phyloP scores from a whole-genome alignment of 2,329 filamentous ascomycete genomes.

The Madurella mycetomatis region DNA sequence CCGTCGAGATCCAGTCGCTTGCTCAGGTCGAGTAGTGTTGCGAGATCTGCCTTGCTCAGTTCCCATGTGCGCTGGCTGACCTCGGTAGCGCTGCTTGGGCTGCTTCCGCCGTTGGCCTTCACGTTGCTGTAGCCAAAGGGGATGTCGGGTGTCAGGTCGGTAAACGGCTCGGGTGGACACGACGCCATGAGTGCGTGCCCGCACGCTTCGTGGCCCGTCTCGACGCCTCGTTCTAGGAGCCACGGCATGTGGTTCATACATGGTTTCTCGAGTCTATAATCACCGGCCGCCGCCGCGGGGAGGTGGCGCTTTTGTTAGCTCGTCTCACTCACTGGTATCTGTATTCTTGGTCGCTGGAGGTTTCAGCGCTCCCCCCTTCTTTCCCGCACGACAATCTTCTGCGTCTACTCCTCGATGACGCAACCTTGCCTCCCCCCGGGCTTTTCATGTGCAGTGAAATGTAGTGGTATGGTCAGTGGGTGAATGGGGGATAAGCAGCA shows the following conservation, averaged over 20 bases:
- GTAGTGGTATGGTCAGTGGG: not conserved
- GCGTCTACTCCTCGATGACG: not conserved
- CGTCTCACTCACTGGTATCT: slow-evolving; percentile 7
- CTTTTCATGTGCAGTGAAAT: not conserved
- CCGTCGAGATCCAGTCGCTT: slow-evolving; percentile 77
- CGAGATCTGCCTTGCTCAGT: slow-evolving; percentile 68
- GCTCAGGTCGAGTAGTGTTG: slow-evolving; percentile 80
- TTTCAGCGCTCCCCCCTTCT: not conserved
- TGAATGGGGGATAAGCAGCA: not conserved
- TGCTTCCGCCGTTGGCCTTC: not conserved
- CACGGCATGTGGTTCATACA: slow-evolving; percentile 90
- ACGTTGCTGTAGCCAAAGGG: slow-evolving; percentile 44
- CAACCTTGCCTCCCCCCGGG: too few relatives aligned
- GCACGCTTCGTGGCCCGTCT: slow-evolving; percentile 61
- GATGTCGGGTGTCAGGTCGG: slow-evolving; percentile 45
- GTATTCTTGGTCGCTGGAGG: slow-evolving; percentile 26
- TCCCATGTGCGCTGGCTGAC: slow-evolving; percentile 69
- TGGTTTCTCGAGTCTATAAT: slow-evolving; percentile 70
- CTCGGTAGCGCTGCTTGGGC: slow-evolving; percentile 39
- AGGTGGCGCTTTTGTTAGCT: slow-evolving; percentile 23
- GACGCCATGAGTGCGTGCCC: slow-evolving; percentile 93
- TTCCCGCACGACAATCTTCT: not conserved
- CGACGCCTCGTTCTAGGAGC: slow-evolving; percentile 58
- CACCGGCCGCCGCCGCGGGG: slow-evolving; percentile 12
- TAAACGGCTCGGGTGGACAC: slow-evolving; percentile 67